Base-by-base conservation (phyloP, 768 basidiomycete genomes). In the Punctularia strigosozonata region DNA sequence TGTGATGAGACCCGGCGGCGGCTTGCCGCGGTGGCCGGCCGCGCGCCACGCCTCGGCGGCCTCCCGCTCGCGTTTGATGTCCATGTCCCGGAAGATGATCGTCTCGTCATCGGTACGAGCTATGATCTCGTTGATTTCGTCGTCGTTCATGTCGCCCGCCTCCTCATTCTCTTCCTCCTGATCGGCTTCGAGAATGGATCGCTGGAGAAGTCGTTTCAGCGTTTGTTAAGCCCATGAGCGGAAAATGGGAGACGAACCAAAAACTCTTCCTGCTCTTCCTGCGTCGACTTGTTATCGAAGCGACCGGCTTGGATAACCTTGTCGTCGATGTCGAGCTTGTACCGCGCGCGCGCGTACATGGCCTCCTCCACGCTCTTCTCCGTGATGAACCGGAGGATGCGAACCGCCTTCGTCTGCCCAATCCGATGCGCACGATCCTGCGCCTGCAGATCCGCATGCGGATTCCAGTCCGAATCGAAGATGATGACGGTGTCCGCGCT, bases 391-490 rank as follows among this genome's bases (percentile, higher is more conserved):
- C 94, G 80, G 46, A 98, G 69, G 46, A 99, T 98, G 23, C 92
- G 79, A 15, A 99, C 95, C 32, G 91, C 86, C 60, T 92, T 94
- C 43, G 95, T 99, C 56, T 99, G 95, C 43, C 95, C 95, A 52
- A 99, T 99, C 73, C 95, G 92, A 71, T 99, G 94, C 8, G 88
- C 89, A 70, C 92, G 89, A 76, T 99, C 94, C 59, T 99, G 95
- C 10, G 95, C 95, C 61, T 99, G 95, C 44, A 98, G 65, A 80
- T 99, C 94, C 37, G 95, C 94, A 50, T 98, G 94, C 34, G 94
- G 94, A 65, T 98, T 99, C 91, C 81, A 80, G 47, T 57, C 56
- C 60, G 43, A 41, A 46, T 67, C 85, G 40, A 54, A 88, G 81
- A 97, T 90, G 65, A 95, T 80, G 55, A 95, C 91, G 1, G 91